Evolutionary conservation across 2,329 filamentous ascomycete species (phyloP).

Genomic region (Talaromyces atroroseus): DNA sequence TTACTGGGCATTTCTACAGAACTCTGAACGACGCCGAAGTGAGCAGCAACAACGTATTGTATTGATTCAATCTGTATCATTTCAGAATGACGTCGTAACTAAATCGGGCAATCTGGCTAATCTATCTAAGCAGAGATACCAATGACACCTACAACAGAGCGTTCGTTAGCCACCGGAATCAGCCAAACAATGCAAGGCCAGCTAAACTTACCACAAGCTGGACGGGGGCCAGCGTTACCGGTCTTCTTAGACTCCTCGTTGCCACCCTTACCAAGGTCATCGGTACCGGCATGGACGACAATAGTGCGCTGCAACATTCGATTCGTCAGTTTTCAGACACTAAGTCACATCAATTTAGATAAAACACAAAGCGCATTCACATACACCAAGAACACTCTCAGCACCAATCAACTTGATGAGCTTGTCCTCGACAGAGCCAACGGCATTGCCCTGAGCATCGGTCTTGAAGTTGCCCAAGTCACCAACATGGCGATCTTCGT

Average conservation of each 20-base stretch:
- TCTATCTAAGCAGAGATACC: slow-evolving; percentile 68
- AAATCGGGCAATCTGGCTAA: slow-evolving; percentile 11
- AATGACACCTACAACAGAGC: slow-evolving; percentile 63
- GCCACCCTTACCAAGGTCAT: slow-evolving; percentile 89
- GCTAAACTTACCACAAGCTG: slow-evolving; percentile 74
- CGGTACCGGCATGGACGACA: slow-evolving; percentile 89
- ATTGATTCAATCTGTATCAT: slow-evolving; percentile 7
- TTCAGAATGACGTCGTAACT: slow-evolving; percentile 5
- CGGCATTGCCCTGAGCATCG: slow-evolving; percentile 83
- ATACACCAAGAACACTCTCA: slow-evolving; percentile 87
- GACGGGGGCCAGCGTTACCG: slow-evolving; percentile 86
- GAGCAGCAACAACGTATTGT: background rate
- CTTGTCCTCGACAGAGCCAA: slow-evolving; percentile 73
- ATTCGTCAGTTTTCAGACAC: background rate
- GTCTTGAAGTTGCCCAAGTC: slow-evolving; percentile 97
- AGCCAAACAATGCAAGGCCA: background rate
- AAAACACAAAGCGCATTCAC: slow-evolving; percentile 20
- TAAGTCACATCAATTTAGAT: background rate
- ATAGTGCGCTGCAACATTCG: slow-evolving; percentile 68
- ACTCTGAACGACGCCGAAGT: background rate
- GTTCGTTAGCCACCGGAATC: background rate
- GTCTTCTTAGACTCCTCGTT: slow-evolving; percentile 98
- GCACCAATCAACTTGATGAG: slow-evolving; percentile 93
- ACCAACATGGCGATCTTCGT: slow-evolving; percentile 86
- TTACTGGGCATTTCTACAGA: background rate